These are phyloP conservation scores for Microdochium nivale DNA, from an alignment of 2,329 filamentous ascomycete species.

Conservation along the genomic window DNA sequence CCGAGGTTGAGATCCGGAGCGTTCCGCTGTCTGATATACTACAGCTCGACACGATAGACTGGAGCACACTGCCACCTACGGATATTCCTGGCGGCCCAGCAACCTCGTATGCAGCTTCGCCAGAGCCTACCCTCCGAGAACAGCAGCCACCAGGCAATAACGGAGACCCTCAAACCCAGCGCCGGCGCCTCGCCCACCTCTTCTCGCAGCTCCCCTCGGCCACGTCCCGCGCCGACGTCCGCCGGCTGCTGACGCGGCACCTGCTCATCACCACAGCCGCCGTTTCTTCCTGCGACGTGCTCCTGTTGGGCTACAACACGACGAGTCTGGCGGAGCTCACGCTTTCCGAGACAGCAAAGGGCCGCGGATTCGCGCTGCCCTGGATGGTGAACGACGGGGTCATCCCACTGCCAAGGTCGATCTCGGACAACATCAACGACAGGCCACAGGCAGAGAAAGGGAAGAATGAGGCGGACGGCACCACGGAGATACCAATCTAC, in stretches of 20 bases:
- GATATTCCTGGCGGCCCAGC: no score
- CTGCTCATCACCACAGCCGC: slow-evolving; percentile 61
- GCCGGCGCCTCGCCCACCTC: slow-evolving; percentile 35
- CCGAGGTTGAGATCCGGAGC: slow-evolving; percentile 36
- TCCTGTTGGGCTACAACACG: slow-evolving; percentile 80
- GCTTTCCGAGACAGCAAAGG: slow-evolving; percentile 82
- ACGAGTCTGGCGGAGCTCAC: slow-evolving; percentile 81
- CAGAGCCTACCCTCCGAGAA: slow-evolving; percentile 10
- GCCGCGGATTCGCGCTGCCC: slow-evolving; percentile 74
- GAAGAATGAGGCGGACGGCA: slow-evolving; percentile 2
- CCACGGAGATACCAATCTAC: slow-evolving; percentile 39
- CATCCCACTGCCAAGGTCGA: slow-evolving; percentile 16
- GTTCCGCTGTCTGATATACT: not conserved
- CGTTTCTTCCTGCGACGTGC: slow-evolving; percentile 51
- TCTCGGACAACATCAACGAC: slow-evolving; percentile 7
- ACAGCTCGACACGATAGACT: not conserved
- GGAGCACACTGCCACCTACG: slow-evolving; percentile 18
- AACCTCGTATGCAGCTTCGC: no score
- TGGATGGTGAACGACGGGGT: slow-evolving; percentile 74
- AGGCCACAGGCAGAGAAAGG: slow-evolving; percentile 7
- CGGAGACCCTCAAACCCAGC: not conserved
- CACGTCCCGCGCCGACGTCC: slow-evolving; percentile 68
- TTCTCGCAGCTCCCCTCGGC: slow-evolving; percentile 59
- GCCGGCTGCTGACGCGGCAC: slow-evolving; percentile 61
- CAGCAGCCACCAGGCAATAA: not conserved